Base-by-base conservation (phyloP, 192 early-diverging fungal genomes). In the Mortierella claussenii region DNA sequence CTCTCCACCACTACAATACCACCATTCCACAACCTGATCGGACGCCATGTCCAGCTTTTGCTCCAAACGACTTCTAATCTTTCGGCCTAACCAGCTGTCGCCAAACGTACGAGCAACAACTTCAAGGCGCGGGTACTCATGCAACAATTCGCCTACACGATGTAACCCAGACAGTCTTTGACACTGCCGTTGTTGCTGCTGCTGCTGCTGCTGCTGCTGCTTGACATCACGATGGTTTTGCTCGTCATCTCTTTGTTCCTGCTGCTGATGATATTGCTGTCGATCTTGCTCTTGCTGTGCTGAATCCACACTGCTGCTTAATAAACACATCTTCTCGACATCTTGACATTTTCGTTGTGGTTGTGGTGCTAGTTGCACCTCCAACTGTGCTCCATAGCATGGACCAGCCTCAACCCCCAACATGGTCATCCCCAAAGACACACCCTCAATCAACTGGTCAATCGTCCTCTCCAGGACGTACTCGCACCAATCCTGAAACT, bases 401-500 rank as follows among this genome's bases (percentile, higher is more conserved):
- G 60, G 48, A 11, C 18, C 34, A 20, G 36, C 28, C 32, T 65
- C 68, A 18, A 55, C 26, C 6, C 57, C 63, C n/a, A 75, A 23
- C 7, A 75, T 48, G 1, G 56, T 55, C 57, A 75, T 7, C 1
- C 70, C 70, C 30, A 75, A 20, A 9, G 62, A 65, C 11, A 75
- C 49, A 37, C 70, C 49, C 34, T 75, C 70, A 21, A 75, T 65
- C 46, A 65, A 0, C 34, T 55, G 62, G 24, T 75, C 70, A 43
- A 75, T 58, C 26, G 63, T 65, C 56, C 30, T 15, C 42, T 65
- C 70, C 4, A 76, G 47, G 17, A 76, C 15, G 34, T 76, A 76
- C 24, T 66, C 59, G 46, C 73, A 67, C 73, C 73, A 76, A 32
- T 60, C 73, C 37, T 52, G 57, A 53, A 76, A 76, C 37, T 76